Evolutionary conservation across 108 stramenopile species (phyloP), one percentile per base, ranked within the genome.

Genomic region (Stephanodiscus triporus): DNA sequence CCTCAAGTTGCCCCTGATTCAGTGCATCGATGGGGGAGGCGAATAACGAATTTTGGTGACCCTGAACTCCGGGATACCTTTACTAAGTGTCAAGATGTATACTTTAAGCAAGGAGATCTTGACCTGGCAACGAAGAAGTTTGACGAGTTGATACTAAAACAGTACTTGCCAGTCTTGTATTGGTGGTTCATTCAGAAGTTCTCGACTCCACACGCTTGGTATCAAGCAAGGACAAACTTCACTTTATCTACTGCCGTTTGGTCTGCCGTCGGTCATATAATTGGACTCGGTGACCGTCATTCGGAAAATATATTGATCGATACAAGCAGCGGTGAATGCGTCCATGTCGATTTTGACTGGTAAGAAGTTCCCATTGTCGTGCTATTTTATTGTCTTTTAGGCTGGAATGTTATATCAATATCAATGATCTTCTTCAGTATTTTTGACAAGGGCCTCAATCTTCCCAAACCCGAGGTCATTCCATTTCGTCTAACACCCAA

Each of bases 271-370:
- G 99, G 99, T 17, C 98, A 99, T 64, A 87, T 99, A 9, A 89
- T 99, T 36, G 98, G 98, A 17, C 80, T 99, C 22, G 98, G 98
- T 17, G 98, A 99, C 79, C 90, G 99, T 30, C 99, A 99, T 62
- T 91, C 97, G 11, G 99, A 99, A 81, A 99, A 99, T 68, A 96
- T 99, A 43, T 75, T 99, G 49, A 86, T 99, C 14, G 95, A 99
- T 68, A 97, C 94, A 30, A 73, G 79, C 30, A 89, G 74, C 48
- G 98, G 99, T 10, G 98, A 94, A 78, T 91, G 93, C 60, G 97
- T 99, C 16, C 99, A 99, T 80, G 99, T 99, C 54, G 99, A 99
- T 84, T 97, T 97, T 84, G 94, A 95, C 68, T 95, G 94, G 92
- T 93, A 81, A 82, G 92, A 58, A 47, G 6, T 40, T 70, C 37